phyloP scores from a whole-genome alignment of 2,329 filamentous ascomycete genomes.

The Claviceps sp. region DNA sequence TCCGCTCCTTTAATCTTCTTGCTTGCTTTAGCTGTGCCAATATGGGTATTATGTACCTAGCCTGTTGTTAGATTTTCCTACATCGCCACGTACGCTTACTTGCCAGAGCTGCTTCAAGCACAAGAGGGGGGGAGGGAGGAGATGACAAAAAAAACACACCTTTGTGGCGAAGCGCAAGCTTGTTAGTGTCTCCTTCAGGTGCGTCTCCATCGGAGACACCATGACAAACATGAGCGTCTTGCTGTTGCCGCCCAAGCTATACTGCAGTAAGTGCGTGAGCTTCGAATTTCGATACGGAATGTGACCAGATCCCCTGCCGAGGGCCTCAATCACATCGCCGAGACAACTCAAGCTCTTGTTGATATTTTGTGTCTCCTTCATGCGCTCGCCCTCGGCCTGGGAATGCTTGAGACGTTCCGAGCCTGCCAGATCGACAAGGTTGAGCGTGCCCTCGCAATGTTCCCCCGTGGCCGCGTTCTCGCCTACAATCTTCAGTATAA shows the following conservation, averaged over 20 bases:
- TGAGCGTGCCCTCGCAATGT: slow-evolving; percentile 81
- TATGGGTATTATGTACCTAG: slow-evolving; percentile 76
- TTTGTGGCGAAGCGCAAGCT: slow-evolving; percentile 94
- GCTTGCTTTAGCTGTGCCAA: slow-evolving; percentile 72
- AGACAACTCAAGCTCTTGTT: slow-evolving; percentile 88
- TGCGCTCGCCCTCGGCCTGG: slow-evolving; percentile 69
- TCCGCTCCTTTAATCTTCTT: slow-evolving; percentile 38
- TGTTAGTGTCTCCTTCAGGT: slow-evolving; percentile 84
- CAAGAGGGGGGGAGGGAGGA: neutral
- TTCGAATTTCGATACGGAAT: slow-evolving; percentile 95
- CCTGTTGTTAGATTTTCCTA: slow-evolving; percentile 3
- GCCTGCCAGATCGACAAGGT: slow-evolving; percentile 88
- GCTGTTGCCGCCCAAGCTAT: slow-evolving; percentile 85
- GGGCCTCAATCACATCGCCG: slow-evolving; percentile 84
- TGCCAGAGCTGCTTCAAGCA: neutral
- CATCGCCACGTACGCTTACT: neutral
- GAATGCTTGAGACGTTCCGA: slow-evolving; percentile 84
- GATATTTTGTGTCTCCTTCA: slow-evolving; percentile 94
- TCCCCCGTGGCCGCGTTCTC: slow-evolving; percentile 65
- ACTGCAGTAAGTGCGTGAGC: slow-evolving; percentile 89
- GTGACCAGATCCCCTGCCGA: slow-evolving; percentile 74
- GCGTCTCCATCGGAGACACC: slow-evolving; percentile 82
- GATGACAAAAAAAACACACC: slow-evolving; percentile 33
- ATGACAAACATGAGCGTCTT: slow-evolving; percentile 99
- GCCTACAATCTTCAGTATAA: slow-evolving; percentile 71